Base-by-base conservation (phyloP, 225 moss, liverwort and hornwort species). In the Climacium dendroides region DNA sequence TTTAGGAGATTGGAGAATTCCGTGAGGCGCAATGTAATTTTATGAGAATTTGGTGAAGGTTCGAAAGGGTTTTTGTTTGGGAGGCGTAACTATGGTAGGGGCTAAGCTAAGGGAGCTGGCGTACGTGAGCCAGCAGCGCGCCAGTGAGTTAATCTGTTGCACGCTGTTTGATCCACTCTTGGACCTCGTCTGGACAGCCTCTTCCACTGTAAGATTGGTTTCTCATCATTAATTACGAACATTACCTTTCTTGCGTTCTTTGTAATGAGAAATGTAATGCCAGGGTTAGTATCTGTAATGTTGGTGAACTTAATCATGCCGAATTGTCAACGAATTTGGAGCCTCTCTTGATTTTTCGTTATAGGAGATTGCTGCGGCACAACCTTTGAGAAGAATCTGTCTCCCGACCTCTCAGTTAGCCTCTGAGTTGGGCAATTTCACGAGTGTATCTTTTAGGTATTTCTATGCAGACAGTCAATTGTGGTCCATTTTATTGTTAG, bases 161-260 rank as follows among this genome's bases (percentile, higher is more conserved):
- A 91, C 92, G 48, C 84, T 89, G 25, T 95, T 95, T 59, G 94
- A 95, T 91, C 94, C 94, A 87, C 91, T 92, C 62, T 85, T 90
- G 86, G 94, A 95, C 80, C 93, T 95, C 75, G 81, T 95, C 50
- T 95, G 94, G 94, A 93, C 94, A 53, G 93, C 93, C 53, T 92
- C 94, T 76, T 84, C 94, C 61, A 41, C 86, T 85, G 94, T 95
- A 93, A 93, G 85, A 83, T 78, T 22, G n/a, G 55, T 80, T 83
- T 80, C 69, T 65, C 63, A 55, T 50, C 55, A 19, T 54, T 34
- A 45, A 28, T 83, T 83, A 32, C 47, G 47, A 83, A 19, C 70
- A 58, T 83, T 24, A 24, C 52, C 15, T 79, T 74, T 76, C 52
- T 88, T 85, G 79, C 63, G 39, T 85, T 85, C 28, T n/a, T 60